Evolutionary conservation across 1,284 basidiomycete genomes (phyloP), one percentile per base, ranked within the genome.

Genomic region (Lentinula novae-zelandiae): DNA sequence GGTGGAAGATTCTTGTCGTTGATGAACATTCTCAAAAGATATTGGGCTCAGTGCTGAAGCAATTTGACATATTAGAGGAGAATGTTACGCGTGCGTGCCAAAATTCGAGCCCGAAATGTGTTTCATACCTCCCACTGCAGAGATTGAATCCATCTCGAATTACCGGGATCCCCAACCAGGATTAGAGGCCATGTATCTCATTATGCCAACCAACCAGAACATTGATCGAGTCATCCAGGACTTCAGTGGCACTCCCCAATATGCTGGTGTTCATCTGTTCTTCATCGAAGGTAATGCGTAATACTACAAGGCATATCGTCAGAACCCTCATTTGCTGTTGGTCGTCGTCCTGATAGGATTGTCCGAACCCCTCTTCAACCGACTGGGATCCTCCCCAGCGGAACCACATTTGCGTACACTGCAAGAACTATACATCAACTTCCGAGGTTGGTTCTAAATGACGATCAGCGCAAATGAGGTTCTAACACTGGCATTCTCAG

Each of bases 1-100:
- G 84, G 82, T 99, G 96, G 96, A 99, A 99, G 84, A 90, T 96
- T 68, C 84, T 99, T 54, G 93, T 99, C 63, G 92, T 98, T 48
- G 96, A 99, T 75, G 90, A 95, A 64, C 86, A 94, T 76, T 91
- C 95, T 34, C 90, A 95, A 75, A 85, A 84, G 70, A 80, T 98
- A 60, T 77, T 99, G 60, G 84, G 90, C 62, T 86, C 90, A 1
- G 94, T 96, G 4, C 83, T 98, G 70, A 96, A 95, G 75, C 90
- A 94, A 73, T 93, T 92, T 70, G 95, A 98, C 72, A 91, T 98
- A 60, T 75, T 98, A 58, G 89, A 94, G 72, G 92, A 96, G 79
- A 96, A 95, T 78, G 93, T 98, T 53, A 96, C 95, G 53, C 83
- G 95, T 96, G 76, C 71, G 92, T 82, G 34, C 51, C 27, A 58